Evolutionary conservation across 345 rosid species (phyloP).

Genomic region (Balakata baccata): DNA sequence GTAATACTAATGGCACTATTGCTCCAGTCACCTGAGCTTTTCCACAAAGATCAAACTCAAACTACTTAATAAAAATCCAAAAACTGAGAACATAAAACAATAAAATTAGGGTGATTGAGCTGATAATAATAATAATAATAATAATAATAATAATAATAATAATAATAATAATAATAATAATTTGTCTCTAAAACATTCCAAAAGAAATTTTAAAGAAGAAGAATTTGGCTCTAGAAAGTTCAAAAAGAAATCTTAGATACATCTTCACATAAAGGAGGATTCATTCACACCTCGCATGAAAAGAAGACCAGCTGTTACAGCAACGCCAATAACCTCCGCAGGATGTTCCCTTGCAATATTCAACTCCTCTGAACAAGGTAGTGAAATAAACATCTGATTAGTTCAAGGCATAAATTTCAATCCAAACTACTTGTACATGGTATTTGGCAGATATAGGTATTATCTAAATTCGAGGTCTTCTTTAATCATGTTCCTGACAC

Average conservation of each 20-base stretch:
- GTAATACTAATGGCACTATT: background rate
- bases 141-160: too few species aligned
- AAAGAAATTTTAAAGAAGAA: background rate
- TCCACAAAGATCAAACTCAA: background rate
- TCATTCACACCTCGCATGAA: slow-evolving; percentile 63
- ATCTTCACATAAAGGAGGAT: background rate
- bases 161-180: too few species aligned
- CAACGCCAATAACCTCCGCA: slow-evolving; percentile 57
- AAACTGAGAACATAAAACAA: background rate
- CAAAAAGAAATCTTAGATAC: background rate
- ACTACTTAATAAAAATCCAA: background rate
- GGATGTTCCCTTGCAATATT: slow-evolving; percentile 63
- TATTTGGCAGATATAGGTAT: background rate
- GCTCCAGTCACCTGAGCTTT: background rate
- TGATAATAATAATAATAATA: background rate
- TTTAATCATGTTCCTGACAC: too few species aligned
- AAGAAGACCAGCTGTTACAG: slow-evolving; percentile 57
- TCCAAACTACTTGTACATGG: background rate
- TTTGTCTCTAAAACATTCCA: too few species aligned
- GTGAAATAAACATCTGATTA: background rate
- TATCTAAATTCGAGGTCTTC: background rate
- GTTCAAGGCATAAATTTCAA: background rate
- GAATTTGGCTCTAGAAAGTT: background rate
- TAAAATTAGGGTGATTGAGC: background rate
- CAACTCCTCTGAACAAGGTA: slow-evolving; percentile 51